These are phyloP conservation scores for Aspergillus hortae DNA, from an alignment of 2,329 filamentous ascomycete genomes.

Conservation along the genomic window DNA sequence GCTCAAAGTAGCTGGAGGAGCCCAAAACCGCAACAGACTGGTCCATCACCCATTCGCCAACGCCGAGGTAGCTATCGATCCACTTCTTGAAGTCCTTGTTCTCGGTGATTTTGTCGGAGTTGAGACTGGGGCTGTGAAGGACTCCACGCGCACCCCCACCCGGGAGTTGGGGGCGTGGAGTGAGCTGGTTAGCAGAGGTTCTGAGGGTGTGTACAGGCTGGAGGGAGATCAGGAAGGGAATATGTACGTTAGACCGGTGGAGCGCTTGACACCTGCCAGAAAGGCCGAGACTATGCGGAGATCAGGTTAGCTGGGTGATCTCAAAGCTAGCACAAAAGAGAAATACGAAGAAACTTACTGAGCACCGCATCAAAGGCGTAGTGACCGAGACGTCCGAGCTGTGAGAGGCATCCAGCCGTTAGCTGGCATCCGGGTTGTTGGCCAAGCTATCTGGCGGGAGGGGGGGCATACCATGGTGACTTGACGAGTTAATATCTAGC, in stretches of 20 bases:
- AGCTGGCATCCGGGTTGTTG: background rate
- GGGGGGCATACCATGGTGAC: conserved; percentile 9
- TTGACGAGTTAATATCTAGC: too few species aligned
- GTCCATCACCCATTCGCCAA: conserved; percentile 98
- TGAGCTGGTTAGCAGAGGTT: conserved; percentile 24
- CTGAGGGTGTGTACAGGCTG: conserved; percentile 1
- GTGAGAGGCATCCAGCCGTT: conserved; percentile 22
- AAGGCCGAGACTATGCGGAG: conserved; percentile 79
- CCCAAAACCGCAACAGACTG: conserved; percentile 90
- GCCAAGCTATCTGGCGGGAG: background rate
- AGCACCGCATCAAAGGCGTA: conserved; percentile 96
- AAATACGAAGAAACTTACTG: conserved; percentile 53
- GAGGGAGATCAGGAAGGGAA: conserved; percentile 16
- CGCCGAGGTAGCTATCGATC: conserved; percentile 89
- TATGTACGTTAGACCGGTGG: conserved; percentile 94
- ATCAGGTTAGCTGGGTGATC: background rate
- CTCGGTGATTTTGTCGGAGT: conserved; percentile 78
- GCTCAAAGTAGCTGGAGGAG: conserved; percentile 85
- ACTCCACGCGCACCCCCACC: conserved; percentile 26
- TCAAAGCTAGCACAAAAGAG: conserved; percentile 2
- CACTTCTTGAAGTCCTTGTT: conserved; percentile 80
- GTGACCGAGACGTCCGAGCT: conserved; percentile 91
- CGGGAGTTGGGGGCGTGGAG: conserved; percentile 20
- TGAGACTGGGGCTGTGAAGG: conserved; percentile 64
- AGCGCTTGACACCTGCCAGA: conserved; percentile 94